Conservation (phyloP, 768 basidiomycete species). For the Tricholoma hemisulphureum region DNA sequence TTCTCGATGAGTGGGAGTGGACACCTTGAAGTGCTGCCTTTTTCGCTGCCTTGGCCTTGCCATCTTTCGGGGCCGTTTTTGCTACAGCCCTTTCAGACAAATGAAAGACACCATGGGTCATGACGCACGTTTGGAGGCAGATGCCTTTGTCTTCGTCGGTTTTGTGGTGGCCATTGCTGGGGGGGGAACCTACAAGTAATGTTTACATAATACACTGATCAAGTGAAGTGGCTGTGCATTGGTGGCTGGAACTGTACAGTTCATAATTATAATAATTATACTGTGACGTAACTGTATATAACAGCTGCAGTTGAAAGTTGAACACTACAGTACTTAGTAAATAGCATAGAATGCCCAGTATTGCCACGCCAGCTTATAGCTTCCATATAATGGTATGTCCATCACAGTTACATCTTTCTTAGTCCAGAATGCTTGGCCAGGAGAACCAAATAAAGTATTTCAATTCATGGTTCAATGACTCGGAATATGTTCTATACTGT, state of each 20-base stretch:
- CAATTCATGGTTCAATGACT: too few relatives aligned
- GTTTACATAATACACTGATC: slow-evolving; percentile 15
- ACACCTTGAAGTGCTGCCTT: slow-evolving; percentile 93
- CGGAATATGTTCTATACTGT: too few relatives aligned
- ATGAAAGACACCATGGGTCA: neutral
- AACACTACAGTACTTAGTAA: too few relatives aligned
- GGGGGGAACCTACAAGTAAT: slow-evolving; percentile 10
- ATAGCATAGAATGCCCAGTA: too few relatives aligned
- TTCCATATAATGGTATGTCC: too few relatives aligned
- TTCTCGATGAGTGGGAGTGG: slow-evolving; percentile 72
- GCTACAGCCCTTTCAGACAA: slow-evolving; percentile 9
- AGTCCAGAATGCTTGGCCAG: too few relatives aligned
- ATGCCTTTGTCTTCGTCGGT: slow-evolving; percentile 60
- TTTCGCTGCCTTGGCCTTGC: slow-evolving; percentile 91
- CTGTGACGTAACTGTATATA: too few relatives aligned
- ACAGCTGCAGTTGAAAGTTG: too few relatives aligned
- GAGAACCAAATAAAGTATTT: too few relatives aligned
- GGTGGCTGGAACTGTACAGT: slow-evolving; percentile 22
- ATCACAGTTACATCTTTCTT: too few relatives aligned
- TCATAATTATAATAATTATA: neutral
- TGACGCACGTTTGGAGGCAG: slow-evolving; percentile 46
- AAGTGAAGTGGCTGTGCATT: slow-evolving; percentile 14
- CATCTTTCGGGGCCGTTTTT: slow-evolving; percentile 42
- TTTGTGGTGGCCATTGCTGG: slow-evolving; percentile 61
- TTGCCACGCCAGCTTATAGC: too few relatives aligned